Evolutionary conservation across 805 yeast species (phyloP), one percentile per base, ranked within the genome.

Genomic region (Nakazawaea sp.): DNA sequence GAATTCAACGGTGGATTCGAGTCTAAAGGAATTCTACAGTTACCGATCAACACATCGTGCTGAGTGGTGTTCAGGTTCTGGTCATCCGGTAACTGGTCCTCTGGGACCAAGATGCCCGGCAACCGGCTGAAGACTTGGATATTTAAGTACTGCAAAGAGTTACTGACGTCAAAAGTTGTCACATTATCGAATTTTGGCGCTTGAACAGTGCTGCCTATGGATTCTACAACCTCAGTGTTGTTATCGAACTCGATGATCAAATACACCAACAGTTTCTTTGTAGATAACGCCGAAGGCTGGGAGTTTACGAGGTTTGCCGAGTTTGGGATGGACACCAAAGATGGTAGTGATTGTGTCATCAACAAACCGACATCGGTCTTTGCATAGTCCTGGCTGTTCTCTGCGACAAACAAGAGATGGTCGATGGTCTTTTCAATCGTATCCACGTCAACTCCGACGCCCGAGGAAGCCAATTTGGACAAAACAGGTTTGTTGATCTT

Each of bases 211-310:
- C 96, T 96, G 36, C 83, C 75, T 20, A 79, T 75, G 2, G 97
- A 92, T 47, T 88, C 95, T 35, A 90, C 78, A 12, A 88, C 72
- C 45, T 92, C 81, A 46, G 89, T 92, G 35, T 90, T 87, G 59
- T 92, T 92, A 61, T 92, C 99, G 55, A 88, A 90, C 59, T 92
- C 99, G 31, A 92, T 69, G 2, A 95, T 87, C 51, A 89, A 72
- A 58, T 85, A 86, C 27, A 92, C 70, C 42, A 95, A 69, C 13
- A 92, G 75, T 47, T 76, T 77, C 44, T 75, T 69, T 25, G 79
- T 62, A 33, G 74, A 61, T 31, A 75, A 64, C 30, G 71, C 63
- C 12, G 81, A 68, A 29, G 86, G 80, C 31, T 79, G 63, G 8
- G 6, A 30, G 55, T 48, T 58, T 29, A 55, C 52, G 27, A 47